Evolutionary conservation across 139 green algal genomes (phyloP).

Genomic region (Pycnococcus provasolii): DNA sequence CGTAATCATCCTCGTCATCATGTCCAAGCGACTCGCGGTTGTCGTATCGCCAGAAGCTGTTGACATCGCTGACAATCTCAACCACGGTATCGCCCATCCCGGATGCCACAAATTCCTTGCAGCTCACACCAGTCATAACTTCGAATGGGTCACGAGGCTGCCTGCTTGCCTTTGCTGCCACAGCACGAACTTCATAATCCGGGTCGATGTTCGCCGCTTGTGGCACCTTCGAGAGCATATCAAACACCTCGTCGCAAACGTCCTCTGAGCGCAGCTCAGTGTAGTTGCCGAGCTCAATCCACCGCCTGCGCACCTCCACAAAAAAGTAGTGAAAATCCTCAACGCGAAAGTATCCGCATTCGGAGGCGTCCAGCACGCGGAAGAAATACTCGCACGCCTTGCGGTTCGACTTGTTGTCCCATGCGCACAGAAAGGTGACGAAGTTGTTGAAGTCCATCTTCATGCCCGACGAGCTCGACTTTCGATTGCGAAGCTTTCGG

Average conservation of each 20-base stretch:
- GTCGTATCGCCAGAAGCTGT: conserved; percentile 40
- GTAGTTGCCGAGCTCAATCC: conserved; percentile 34
- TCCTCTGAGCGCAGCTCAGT: conserved; percentile 31
- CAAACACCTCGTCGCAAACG: conserved; percentile 37
- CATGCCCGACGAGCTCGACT: not conserved
- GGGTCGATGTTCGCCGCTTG: conserved; percentile 28
- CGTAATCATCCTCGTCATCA: conserved; percentile 25
- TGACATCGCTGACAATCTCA: conserved; percentile 32
- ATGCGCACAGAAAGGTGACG: conserved; percentile 32
- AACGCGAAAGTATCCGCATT: conserved; percentile 21
- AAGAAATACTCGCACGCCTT: conserved; percentile 35
- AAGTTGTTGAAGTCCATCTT: conserved; percentile 34
- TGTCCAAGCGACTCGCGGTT: conserved; percentile 36
- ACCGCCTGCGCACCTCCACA: conserved; percentile 19
- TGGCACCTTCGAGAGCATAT: conserved; percentile 33
- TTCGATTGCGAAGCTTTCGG: too few species aligned
- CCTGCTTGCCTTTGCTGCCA: too few species aligned
- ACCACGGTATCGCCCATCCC: conserved; percentile 31
- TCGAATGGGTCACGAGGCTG: too few species aligned
- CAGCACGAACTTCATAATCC: not conserved
- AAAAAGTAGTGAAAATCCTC: conserved; percentile 33
- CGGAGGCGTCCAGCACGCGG: conserved; percentile 32
- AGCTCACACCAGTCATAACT: too few species aligned
- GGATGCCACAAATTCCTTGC: conserved; percentile 26
- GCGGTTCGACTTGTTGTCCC: conserved; percentile 31